phyloP scores from a whole-genome alignment of 2,329 filamentous ascomycete species.

The Diplodia sapinea region DNA sequence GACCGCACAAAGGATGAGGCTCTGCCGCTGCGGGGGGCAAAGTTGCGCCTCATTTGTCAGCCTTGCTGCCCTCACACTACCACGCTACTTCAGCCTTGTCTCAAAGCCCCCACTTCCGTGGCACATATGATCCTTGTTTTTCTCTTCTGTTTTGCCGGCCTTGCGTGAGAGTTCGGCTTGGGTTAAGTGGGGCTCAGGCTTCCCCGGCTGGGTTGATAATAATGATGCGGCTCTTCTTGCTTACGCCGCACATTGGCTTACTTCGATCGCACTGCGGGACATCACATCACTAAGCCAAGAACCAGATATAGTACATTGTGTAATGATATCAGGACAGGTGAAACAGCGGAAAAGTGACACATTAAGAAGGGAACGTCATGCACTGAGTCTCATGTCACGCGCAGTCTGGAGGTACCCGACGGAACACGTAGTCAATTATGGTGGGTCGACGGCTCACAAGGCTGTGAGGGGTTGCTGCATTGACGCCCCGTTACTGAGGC shows the following conservation, averaged over 20 bases:
- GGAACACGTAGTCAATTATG: neutral
- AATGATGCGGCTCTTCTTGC: neutral
- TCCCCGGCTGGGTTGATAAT: too few species aligned
- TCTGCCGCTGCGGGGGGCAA: too few species aligned
- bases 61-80: too few species aligned
- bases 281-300: neutral
- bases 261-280: neutral
- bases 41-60: too few species aligned
- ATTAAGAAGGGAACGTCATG: neutral
- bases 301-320: neutral
- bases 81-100: too few species aligned
- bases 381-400: neutral
- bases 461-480: conserved; percentile 15
- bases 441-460: neutral
- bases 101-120: too few species aligned
- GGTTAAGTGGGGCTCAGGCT: too few species aligned
- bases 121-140: too few species aligned
- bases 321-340: neutral
- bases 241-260: neutral
- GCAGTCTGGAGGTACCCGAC: neutral
- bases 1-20: too few species aligned
- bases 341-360: neutral
- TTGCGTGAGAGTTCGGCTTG: too few species aligned
- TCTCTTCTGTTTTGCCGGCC: too few species aligned
- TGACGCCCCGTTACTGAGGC: conserved; percentile 6